Evolutionary conservation across 345 rosid species (phyloP).

Genomic region (Geranium brycei): DNA sequence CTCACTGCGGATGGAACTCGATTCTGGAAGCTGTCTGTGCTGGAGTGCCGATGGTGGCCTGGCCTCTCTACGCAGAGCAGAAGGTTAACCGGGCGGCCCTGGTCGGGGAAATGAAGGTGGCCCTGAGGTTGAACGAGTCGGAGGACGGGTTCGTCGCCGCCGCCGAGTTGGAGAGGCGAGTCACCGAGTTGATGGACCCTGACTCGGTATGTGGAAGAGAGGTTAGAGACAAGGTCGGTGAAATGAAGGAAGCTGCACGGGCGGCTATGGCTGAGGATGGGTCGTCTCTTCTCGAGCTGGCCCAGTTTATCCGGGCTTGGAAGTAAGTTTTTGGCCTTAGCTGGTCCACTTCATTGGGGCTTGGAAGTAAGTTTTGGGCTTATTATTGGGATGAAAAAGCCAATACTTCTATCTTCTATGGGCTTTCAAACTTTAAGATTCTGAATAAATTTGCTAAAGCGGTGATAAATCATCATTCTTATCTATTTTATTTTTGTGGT

Average conservation of each 20-base stretch:
- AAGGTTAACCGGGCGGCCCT: conserved; percentile 4
- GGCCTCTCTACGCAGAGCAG: conserved; percentile 14
- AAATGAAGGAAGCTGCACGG: background rate
- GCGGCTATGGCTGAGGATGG: background rate
- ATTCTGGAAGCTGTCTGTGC: conserved; percentile 2
- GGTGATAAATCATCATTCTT: too few relatives aligned
- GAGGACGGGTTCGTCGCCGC: too few relatives aligned
- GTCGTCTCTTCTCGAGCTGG: background rate
- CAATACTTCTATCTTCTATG: too few relatives aligned
- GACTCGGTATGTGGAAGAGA: background rate
- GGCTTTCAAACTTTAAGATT: too few relatives aligned
- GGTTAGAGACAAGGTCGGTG: conserved; percentile 2
- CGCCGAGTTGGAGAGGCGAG: too few relatives aligned
- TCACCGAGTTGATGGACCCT: background rate
- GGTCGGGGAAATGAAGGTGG: background rate
- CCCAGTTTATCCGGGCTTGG: too few relatives aligned
- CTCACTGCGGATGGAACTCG: conserved; percentile 13
- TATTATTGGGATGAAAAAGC: too few relatives aligned
- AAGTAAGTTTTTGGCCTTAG: too few relatives aligned
- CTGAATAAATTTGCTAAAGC: too few relatives aligned
- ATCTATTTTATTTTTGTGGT: too few relatives aligned
- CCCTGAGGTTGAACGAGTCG: background rate
- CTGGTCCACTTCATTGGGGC: too few relatives aligned
- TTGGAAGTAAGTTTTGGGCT: too few relatives aligned
- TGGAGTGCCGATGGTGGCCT: conserved; percentile 3